Evolutionary conservation across 768 basidiomycete species (phyloP).

Genomic region (Rhodotorula toruloides): DNA sequence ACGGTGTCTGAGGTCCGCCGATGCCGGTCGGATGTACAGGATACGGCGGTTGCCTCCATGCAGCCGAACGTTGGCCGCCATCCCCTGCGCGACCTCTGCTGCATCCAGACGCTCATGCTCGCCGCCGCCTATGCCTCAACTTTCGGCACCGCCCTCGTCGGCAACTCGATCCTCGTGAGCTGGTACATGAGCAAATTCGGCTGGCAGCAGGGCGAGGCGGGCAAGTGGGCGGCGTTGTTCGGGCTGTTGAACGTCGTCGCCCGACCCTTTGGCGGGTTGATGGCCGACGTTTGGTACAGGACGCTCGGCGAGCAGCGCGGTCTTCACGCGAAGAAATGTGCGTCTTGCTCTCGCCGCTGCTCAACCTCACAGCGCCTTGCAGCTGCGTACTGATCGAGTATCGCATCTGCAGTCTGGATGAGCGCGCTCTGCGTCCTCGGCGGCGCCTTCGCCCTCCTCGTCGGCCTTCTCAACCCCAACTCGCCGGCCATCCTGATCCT

Average conservation of each 20-base stretch:
- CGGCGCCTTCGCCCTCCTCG: constrained; percentile 18
- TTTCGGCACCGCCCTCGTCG: constrained; percentile 54
- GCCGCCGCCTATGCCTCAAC: constrained; percentile 55
- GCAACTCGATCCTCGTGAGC: constrained; percentile 55
- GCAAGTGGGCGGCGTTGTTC: constrained; percentile 47
- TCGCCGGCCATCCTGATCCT: constrained; percentile 46
- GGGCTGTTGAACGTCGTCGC: constrained; percentile 56
- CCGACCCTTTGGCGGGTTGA: constrained; percentile 53
- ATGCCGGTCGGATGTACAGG: constrained; percentile 14
- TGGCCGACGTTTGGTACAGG: constrained; percentile 54
- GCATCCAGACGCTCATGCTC: constrained; percentile 57
- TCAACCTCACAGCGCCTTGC: background rate
- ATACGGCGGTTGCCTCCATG: background rate
- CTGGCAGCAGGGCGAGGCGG: constrained; percentile 55
- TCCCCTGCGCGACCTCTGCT: constrained; percentile 45
- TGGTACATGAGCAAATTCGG: constrained; percentile 46
- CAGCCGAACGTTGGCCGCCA: background rate
- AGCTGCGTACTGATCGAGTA: background rate
- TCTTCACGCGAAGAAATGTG: constrained; percentile 53
- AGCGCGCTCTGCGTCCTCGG: constrained; percentile 28
- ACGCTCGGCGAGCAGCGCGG: constrained; percentile 28
- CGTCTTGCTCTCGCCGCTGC: constrained; percentile 40
- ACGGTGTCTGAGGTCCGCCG: constrained; percentile 4
- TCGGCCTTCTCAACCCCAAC: constrained; percentile 21
- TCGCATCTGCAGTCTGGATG: constrained; percentile 8